phyloP scores from a whole-genome alignment of 2,329 filamentous ascomycete genomes.

The Verticillium zaregamsianum region DNA sequence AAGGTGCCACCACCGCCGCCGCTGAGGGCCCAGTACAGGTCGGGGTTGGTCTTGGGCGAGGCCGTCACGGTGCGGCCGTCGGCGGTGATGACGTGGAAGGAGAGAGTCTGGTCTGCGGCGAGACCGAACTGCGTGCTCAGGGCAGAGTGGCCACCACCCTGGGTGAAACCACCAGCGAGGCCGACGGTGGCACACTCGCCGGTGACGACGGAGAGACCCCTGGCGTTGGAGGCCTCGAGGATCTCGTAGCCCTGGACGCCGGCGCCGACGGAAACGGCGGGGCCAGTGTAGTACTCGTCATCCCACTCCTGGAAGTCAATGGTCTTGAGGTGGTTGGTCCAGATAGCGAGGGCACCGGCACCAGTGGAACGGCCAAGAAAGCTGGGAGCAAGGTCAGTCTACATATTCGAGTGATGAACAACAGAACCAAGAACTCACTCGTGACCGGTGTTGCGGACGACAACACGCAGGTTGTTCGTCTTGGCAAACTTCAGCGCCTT shows the following conservation, averaged over 20 bases:
- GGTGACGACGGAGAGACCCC: slow-evolving; percentile 9
- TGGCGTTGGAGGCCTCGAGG: slow-evolving; percentile 28
- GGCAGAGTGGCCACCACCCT: slow-evolving; percentile 42
- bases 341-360: slow-evolving; percentile 30
- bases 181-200: slow-evolving; percentile 15
- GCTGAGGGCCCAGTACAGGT: slow-evolving; percentile 51
- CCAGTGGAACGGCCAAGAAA: slow-evolving; percentile 31
- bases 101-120: slow-evolving; percentile 43
- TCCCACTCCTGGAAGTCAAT: slow-evolving; percentile 35
- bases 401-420: not conserved
- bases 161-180: slow-evolving; percentile 41
- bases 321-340: slow-evolving; percentile 36
- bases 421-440: slow-evolving; percentile 13
- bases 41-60: slow-evolving; percentile 34
- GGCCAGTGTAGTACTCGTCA: slow-evolving; percentile 39
- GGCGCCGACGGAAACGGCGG: slow-evolving; percentile 48
- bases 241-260: slow-evolving; percentile 47
- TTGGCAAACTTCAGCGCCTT: slow-evolving; percentile 26
- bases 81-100: slow-evolving; percentile 40
- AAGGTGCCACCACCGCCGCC: slow-evolving; percentile 50
- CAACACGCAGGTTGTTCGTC: slow-evolving; percentile 29
- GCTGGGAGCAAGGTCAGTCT: slow-evolving; percentile 4
- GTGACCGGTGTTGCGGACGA: slow-evolving; percentile 29
- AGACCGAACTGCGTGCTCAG: slow-evolving; percentile 38
- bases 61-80: slow-evolving; percentile 37